These are phyloP conservation scores for Filobasidium wieringae DNA, from an alignment of 768 basidiomycete species.

Conservation along the genomic window DNA sequence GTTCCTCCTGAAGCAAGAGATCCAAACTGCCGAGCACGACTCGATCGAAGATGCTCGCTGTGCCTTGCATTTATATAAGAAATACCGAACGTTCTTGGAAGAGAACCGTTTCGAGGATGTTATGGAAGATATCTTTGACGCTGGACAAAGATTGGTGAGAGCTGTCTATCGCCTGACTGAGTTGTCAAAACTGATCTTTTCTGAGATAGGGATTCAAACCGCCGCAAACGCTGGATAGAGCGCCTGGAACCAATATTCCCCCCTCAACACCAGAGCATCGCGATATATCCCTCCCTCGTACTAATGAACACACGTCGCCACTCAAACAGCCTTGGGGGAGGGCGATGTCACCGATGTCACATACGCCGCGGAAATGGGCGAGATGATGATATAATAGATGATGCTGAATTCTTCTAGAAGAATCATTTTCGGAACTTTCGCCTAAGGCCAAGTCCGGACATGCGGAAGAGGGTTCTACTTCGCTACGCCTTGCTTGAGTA, in stretches of 20 bases:
- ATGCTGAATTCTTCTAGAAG: background rate
- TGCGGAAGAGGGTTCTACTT: too few relatives aligned
- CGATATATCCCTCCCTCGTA: too few relatives aligned
- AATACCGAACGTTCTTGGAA: conserved; percentile 53
- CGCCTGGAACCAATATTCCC: background rate
- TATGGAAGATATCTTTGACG: conserved; percentile 51
- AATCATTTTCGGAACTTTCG: background rate
- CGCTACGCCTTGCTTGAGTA: conserved; percentile 54
- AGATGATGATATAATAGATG: background rate
- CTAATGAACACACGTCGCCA: too few relatives aligned
- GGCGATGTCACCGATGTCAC: background rate
- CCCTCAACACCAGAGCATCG: too few relatives aligned
- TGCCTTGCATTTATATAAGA: conserved; percentile 72
- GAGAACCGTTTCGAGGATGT: conserved; percentile 71
- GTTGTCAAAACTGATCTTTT: background rate
- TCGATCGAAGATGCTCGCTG: conserved; percentile 95
- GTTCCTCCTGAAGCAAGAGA: conserved; percentile 82
- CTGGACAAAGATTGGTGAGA: conserved; percentile 40
- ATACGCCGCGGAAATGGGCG: background rate
- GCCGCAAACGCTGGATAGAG: conserved; percentile 1
- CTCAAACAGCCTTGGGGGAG: too few relatives aligned
- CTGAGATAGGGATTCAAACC: conserved; percentile 17
- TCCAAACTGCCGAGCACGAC: conserved; percentile 89
- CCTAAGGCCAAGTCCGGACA: too few relatives aligned
- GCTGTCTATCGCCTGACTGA: background rate